Percentiles rank a stretch among this genome's conserved stretches.
phyloP scores from a whole-genome alignment of 768 basidiomycete species.

The Cystobasidium onofrii region DNA sequence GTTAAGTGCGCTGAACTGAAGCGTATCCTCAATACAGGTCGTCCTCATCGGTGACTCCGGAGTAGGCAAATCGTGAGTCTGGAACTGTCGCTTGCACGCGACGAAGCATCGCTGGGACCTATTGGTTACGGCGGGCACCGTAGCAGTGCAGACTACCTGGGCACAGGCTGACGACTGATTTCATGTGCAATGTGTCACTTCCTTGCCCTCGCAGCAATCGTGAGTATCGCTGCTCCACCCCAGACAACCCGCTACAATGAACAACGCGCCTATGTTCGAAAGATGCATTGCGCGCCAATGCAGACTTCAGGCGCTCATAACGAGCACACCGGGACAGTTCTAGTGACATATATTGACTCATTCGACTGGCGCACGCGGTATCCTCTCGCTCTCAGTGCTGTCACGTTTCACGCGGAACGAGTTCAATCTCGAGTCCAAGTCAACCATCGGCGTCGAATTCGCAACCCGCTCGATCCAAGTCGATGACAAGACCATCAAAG shows the following conservation, averaged over 20 bases:
- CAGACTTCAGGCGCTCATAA: not conserved
- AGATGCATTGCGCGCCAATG: not conserved
- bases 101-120: not conserved
- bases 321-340: no score
- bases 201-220: not conserved
- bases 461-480: conserved; percentile 90
- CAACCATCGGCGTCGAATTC: conserved; percentile 98
- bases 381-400: conserved; percentile 67
- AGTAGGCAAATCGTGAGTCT: conserved; percentile 95
- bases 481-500: conserved; percentile 95
- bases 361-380: not conserved
- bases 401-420: conserved; percentile 99
- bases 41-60: conserved; percentile 98
- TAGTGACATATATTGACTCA: conserved; percentile 51
- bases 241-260: not conserved
- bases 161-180: not conserved
- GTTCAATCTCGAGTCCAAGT: conserved; percentile 98
- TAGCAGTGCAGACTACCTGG: no score
- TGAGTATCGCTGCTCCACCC: not conserved
- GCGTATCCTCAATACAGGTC: conserved; percentile 53
- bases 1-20: not conserved
- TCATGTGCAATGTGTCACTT: conserved; percentile 34
- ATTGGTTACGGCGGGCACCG: not conserved
- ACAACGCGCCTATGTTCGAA: not conserved
- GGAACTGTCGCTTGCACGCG: not conserved